These are phyloP conservation scores for Backusella psychrophila DNA, from an alignment of 192 early-diverging fungal species.

Conservation along the genomic window DNA sequence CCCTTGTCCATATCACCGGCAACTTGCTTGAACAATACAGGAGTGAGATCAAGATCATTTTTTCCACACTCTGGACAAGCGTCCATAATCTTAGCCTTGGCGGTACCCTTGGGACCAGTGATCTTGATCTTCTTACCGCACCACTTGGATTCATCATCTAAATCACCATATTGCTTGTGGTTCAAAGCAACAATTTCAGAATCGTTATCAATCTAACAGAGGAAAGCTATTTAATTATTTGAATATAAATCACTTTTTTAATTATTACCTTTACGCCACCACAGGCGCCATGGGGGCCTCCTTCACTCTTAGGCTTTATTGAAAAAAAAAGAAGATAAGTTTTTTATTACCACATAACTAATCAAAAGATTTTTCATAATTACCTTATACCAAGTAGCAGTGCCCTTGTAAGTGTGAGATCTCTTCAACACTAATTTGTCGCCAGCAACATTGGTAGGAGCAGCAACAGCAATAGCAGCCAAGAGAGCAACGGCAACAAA, in stretches of 20 bases:
- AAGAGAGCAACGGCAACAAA: slow-evolving; percentile 12
- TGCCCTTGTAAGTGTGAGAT: slow-evolving; percentile 25
- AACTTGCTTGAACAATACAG: slow-evolving; percentile 39
- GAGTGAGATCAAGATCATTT: slow-evolving; percentile 37
- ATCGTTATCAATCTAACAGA: slow-evolving; percentile 24
- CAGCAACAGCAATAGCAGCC: not conserved
- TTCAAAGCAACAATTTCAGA: slow-evolving; percentile 45
- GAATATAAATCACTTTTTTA: too few relatives aligned
- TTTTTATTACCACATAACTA: too few relatives aligned
- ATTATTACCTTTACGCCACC: slow-evolving; percentile 7
- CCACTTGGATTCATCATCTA: slow-evolving; percentile 23
- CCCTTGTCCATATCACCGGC: slow-evolving; percentile 30
- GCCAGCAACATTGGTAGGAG: not conserved
- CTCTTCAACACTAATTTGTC: not conserved
- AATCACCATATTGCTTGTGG: slow-evolving; percentile 31
- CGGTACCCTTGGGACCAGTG: slow-evolving; percentile 26
- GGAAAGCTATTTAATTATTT: too few relatives aligned
- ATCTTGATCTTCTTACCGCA: slow-evolving; percentile 36
- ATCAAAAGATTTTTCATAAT: not conserved
- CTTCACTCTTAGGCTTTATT: slow-evolving; percentile 26
- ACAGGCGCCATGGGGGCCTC: slow-evolving; percentile 33
- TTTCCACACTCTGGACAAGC: slow-evolving; percentile 39
- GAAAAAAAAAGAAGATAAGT: too few relatives aligned
- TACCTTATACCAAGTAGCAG: slow-evolving; percentile 25
- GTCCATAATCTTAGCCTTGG: slow-evolving; percentile 34